Conservation (phyloP, 352 stramenopile species). For the Pythium aristosporum region DNA sequence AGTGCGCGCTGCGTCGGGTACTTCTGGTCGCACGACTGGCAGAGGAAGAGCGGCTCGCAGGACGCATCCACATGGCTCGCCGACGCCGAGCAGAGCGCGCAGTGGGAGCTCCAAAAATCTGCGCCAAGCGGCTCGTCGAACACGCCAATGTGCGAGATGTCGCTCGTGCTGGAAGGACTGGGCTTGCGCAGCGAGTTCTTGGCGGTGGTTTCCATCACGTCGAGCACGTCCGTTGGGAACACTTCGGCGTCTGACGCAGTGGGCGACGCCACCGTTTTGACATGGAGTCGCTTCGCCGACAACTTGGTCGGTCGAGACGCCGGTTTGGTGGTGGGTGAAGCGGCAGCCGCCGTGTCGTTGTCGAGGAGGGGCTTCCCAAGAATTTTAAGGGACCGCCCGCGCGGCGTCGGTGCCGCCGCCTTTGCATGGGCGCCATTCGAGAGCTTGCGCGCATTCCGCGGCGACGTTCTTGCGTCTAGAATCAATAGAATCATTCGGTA, state of each 20-base stretch:
- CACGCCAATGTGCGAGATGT: constrained; percentile 25
- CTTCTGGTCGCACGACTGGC: constrained; percentile 70
- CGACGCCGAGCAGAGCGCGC: constrained; percentile 56
- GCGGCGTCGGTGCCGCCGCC: background rate
- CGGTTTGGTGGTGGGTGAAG: background rate
- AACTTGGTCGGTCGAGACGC: constrained; percentile 9
- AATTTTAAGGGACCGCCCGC: constrained; percentile 5
- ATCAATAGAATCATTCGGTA: background rate
- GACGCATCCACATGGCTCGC: constrained; percentile 28
- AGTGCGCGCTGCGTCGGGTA: constrained; percentile 78
- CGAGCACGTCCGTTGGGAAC: background rate
- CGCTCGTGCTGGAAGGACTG: constrained; percentile 48
- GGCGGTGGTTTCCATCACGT: background rate
- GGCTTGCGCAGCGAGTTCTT: constrained; percentile 36
- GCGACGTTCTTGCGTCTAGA: constrained; percentile 22
- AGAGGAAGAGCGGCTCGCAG: constrained; percentile 65
- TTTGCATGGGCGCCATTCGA: constrained; percentile 4
- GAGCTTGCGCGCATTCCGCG: constrained; percentile 15
- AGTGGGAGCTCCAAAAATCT: constrained; percentile 51
- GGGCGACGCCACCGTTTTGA: constrained; percentile 21
- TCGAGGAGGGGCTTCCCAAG: background rate
- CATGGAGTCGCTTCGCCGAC: constrained; percentile 14
- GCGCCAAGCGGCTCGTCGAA: constrained; percentile 30
- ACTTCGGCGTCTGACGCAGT: constrained; percentile 1
- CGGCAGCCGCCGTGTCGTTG: background rate